Evolutionary conservation across 2,329 filamentous ascomycete genomes (phyloP).

Genomic region (Colletotrichum gloeosporioides): DNA sequence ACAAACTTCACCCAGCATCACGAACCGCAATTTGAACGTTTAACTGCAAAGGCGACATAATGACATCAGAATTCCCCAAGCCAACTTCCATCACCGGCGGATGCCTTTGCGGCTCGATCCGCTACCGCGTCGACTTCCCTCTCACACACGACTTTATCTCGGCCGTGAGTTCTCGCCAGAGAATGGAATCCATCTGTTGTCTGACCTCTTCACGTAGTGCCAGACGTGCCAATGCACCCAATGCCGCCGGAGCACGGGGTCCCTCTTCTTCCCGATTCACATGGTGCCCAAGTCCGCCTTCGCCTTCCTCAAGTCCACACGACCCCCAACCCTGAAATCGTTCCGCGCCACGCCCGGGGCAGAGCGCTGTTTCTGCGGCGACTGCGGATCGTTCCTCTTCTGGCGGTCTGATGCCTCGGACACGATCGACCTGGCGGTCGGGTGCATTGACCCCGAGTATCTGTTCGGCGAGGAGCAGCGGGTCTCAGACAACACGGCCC

Average conservation of each 20-base stretch:
- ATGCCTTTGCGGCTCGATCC: conserved; percentile 54
- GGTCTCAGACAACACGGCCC: not conserved
- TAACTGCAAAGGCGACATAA: not conserved
- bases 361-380: conserved; percentile 52
- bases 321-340: conserved; percentile 33
- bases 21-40: not conserved
- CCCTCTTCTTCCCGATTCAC: conserved; percentile 48
- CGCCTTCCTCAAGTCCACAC: conserved; percentile 30
- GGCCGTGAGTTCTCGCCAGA: conserved; percentile 27
- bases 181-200: not conserved
- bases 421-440: conserved; percentile 42
- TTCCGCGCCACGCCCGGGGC: conserved; percentile 44
- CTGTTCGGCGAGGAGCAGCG: conserved; percentile 29
- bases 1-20: not conserved
- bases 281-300: conserved; percentile 38
- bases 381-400: conserved; percentile 53
- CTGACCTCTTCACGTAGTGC: not conserved
- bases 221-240: conserved; percentile 59
- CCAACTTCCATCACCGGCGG: conserved; percentile 50
- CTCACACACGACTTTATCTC: conserved; percentile 46
- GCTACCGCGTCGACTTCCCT: conserved; percentile 53
- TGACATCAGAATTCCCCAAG: not conserved
- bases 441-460: conserved; percentile 48
- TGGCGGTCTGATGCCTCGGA: conserved; percentile 42
- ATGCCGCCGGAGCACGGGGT: conserved; percentile 56